Percentiles rank a stretch among this genome's conserved stretches.
These are phyloP conservation scores for Tephrocybe sp. DNA, from an alignment of 768 basidiomycete genomes.

Conservation along the genomic window DNA sequence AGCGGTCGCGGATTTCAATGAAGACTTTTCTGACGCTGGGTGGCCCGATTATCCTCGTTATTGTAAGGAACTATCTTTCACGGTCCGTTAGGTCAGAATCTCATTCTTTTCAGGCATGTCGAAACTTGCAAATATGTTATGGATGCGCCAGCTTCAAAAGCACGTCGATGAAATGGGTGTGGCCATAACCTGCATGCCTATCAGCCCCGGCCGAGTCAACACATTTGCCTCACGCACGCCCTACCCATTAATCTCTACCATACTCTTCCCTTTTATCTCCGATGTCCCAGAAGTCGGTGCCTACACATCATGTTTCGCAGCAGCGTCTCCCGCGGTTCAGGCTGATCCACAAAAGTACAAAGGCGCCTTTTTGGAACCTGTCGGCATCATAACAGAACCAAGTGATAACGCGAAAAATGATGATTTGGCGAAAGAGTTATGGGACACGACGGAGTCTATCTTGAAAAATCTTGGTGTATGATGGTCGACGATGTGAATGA, in stretches of 20 bases:
- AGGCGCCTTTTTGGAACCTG: slow-evolving; percentile 36
- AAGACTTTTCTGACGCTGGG: slow-evolving; percentile 24
- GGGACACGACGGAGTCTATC: slow-evolving; percentile 32
- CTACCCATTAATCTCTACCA: slow-evolving; percentile 16
- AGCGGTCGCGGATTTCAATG: slow-evolving; percentile 30
- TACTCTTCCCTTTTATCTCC: slow-evolving; percentile 26
- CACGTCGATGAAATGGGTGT: slow-evolving; percentile 29
- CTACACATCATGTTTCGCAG: slow-evolving; percentile 38
- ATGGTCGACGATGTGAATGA: too few relatives aligned
- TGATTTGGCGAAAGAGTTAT: slow-evolving; percentile 35
- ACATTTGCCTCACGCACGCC: slow-evolving; percentile 25
- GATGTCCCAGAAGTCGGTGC: slow-evolving; percentile 30
- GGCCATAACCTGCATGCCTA: slow-evolving; percentile 30
- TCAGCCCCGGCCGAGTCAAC: slow-evolving; percentile 35
- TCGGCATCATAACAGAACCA: slow-evolving; percentile 25
- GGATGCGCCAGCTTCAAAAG: slow-evolving; percentile 44
- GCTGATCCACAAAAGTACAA: slow-evolving; percentile 31
- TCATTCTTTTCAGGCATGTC: slow-evolving; percentile 31
- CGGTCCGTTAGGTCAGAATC: too few relatives aligned
- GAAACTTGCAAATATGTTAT: slow-evolving; percentile 47
- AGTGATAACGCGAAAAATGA: slow-evolving; percentile 28
- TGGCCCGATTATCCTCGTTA: slow-evolving; percentile 26
- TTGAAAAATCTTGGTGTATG: slow-evolving; percentile 23
- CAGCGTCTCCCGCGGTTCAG: slow-evolving; percentile 32
- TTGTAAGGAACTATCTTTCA: slow-evolving; percentile 21